phyloP scores from a whole-genome alignment of 495 filamentous ascomycete genomes.

The Ascodesmis nigricans region DNA sequence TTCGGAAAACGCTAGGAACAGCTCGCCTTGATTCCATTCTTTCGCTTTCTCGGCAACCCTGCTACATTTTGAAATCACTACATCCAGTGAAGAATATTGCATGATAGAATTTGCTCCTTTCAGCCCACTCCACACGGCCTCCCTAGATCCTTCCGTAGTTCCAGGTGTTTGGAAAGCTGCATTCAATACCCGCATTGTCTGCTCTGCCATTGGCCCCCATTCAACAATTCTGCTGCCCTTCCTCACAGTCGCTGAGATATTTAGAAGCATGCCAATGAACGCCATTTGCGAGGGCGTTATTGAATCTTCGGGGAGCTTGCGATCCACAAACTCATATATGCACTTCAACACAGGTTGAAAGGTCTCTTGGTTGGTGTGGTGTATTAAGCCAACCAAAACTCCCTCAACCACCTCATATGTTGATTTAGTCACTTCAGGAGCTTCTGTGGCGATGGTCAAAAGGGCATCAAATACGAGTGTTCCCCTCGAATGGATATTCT shows the following conservation, averaged over 20 bases:
- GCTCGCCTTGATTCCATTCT: constrained; percentile 3
- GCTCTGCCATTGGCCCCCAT: constrained; percentile 45
- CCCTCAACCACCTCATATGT: constrained; percentile 49
- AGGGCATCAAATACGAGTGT: constrained; percentile 45
- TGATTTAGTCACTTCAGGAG: constrained; percentile 2
- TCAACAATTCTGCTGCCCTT: constrained; percentile 51
- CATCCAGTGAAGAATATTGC: constrained; percentile 57
- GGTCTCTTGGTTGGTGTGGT: constrained; percentile 52
- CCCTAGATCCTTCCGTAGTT: constrained; percentile 24
- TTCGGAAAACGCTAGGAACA: constrained; percentile 66
- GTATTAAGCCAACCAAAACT: constrained; percentile 53
- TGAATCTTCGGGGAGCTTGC: constrained; percentile 19
- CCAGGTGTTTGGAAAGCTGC: constrained; percentile 20
- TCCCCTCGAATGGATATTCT: constrained; percentile 60
- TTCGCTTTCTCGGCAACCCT: constrained; percentile 13
- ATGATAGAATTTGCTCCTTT: constrained; percentile 44
- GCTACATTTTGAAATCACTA: constrained; percentile 35
- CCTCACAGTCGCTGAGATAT: constrained; percentile 45
- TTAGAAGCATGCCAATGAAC: constrained; percentile 40
- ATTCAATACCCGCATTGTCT: constrained; percentile 33
- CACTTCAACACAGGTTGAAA: constrained; percentile 39
- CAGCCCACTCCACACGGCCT: constrained; percentile 34
- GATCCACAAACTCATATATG: constrained; percentile 31
- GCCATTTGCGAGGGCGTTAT: constrained; percentile 26
- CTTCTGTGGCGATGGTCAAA: constrained; percentile 19